Conservation (phyloP, 306 rosid species). For the Rosa lucieae region DNA sequence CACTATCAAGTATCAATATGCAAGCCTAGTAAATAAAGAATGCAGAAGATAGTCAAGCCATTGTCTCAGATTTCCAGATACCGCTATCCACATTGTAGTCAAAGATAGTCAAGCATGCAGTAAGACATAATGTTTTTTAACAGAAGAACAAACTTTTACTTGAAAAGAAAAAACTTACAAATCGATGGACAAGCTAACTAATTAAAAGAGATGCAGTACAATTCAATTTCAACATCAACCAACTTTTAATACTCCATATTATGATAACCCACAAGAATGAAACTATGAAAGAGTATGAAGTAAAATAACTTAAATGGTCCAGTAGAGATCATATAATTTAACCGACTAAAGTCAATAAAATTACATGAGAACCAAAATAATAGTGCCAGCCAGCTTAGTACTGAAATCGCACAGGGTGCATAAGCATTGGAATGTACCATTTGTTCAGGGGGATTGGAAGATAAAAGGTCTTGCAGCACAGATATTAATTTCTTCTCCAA, state of each 20-base stretch:
- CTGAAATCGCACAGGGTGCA: neutral
- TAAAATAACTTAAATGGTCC: neutral
- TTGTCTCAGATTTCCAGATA: neutral
- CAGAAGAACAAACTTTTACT: neutral
- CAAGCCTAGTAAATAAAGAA: neutral
- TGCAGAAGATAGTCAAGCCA: neutral
- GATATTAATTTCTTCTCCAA: constrained; percentile 67
- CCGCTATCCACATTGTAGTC: neutral
- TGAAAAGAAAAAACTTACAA: neutral
- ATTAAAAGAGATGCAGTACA: neutral
- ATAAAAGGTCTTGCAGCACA: constrained; percentile 55
- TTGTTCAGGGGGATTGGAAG: constrained; percentile 64
- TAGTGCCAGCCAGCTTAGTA: constrained; percentile 14
- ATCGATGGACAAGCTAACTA: neutral
- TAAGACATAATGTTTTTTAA: neutral
- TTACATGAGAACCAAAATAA: neutral
- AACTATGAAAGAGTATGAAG: neutral
- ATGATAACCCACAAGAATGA: neutral
- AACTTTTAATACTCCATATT: constrained; percentile 16
- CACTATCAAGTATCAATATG: neutral
- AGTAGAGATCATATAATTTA: constrained; percentile 8
- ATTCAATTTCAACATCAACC: constrained; percentile 23
- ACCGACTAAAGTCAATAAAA: constrained; percentile 4
- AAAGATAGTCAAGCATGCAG: neutral
- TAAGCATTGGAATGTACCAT: constrained; percentile 53